Percentiles rank a stretch among this genome's conserved stretches.
These are phyloP conservation scores for Sarcocystis neurona DNA, from an alignment of 169 alveolate genomes.

Conservation along the genomic window DNA sequence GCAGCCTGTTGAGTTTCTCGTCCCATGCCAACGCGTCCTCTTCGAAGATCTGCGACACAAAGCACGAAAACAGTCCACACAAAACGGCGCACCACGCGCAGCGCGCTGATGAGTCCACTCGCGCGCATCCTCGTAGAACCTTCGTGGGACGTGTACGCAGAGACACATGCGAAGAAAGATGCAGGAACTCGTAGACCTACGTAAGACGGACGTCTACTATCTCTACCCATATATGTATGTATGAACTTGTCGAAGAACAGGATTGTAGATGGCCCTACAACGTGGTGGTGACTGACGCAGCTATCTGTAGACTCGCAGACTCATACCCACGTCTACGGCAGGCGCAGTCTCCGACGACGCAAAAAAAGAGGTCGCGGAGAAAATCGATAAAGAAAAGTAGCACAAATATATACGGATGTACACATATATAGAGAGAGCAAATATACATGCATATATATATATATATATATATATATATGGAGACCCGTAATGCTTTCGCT, in stretches of 20 bases:
- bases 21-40: constrained; percentile 96
- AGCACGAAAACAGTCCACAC: constrained; percentile 66
- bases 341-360: background rate
- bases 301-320: no score
- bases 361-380: background rate
- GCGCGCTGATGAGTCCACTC: no score
- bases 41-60: constrained; percentile 89
- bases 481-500: no score
- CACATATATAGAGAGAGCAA: background rate
- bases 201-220: no score
- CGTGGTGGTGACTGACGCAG: no score
- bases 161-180: background rate
- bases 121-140: no score
- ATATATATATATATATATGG: background rate
- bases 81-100: background rate
- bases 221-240: no score
- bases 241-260: no score
- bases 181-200: background rate
- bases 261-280: no score
- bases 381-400: background rate
- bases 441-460: background rate
- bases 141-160: background rate
- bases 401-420: background rate
- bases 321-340: no score
- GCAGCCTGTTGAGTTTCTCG: constrained; percentile 91